phyloP scores from a whole-genome alignment of 2,329 filamentous ascomycete genomes.

The Eurotiales sp. region DNA sequence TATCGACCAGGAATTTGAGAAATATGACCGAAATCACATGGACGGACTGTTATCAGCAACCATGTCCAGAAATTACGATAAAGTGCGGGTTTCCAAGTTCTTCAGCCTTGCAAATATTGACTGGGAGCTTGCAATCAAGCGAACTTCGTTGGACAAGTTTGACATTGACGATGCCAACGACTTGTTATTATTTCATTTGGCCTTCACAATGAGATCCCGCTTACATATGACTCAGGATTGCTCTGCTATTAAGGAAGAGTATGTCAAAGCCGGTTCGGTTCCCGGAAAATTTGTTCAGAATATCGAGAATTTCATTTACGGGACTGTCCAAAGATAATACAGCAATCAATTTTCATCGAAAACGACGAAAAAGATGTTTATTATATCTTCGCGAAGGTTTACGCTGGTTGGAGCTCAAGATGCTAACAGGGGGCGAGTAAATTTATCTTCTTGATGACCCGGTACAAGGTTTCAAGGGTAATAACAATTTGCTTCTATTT shows the following conservation, averaged over 20 bases:
- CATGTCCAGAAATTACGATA: neutral
- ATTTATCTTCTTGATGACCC: conserved; percentile 2
- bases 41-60: neutral
- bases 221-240: neutral
- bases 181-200: neutral
- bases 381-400: neutral
- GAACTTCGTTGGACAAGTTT: neutral
- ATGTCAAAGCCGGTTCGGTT: neutral
- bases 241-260: neutral
- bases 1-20: neutral
- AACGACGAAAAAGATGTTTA: neutral
- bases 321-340: neutral
- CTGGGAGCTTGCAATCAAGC: neutral
- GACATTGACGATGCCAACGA: neutral
- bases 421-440: neutral
- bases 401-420: conserved; percentile 1
- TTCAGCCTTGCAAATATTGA: neutral
- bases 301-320: too few species aligned
- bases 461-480: neutral
- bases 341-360: neutral
- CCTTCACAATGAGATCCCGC: neutral
- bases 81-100: neutral
- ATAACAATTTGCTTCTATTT: neutral
- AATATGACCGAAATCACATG: neutral
- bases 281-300: too few species aligned